phyloP scores from a whole-genome alignment of 129 eudicot species.

The Helichrysum umbraculigerum region DNA sequence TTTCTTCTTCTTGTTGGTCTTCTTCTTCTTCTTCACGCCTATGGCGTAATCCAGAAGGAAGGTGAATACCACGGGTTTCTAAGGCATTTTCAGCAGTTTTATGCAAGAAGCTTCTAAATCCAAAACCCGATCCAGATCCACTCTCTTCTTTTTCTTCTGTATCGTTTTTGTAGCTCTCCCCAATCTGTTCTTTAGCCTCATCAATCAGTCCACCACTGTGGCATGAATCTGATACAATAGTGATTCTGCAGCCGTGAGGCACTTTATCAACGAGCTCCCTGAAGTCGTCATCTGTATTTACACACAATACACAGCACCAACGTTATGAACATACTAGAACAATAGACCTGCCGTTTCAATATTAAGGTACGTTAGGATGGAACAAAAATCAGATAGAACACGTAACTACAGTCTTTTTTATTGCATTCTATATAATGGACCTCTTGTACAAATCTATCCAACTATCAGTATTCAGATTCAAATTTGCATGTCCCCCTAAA shows the following conservation, averaged over 20 bases:
- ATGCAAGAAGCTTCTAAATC: conserved; percentile 67
- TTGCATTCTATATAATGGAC: neutral
- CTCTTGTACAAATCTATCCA: neutral
- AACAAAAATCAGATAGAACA: neutral
- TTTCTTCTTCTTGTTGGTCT: conserved; percentile 24
- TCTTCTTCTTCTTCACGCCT: conserved; percentile 30
- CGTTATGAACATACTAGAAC: neutral
- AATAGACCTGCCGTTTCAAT: neutral
- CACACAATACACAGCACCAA: conserved; percentile 1
- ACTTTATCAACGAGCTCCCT: conserved; percentile 83
- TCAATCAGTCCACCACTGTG: conserved; percentile 97
- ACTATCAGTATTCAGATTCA: neutral
- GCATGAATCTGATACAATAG: conserved; percentile 95
- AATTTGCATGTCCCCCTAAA: neutral
- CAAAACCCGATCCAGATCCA: conserved; percentile 51
- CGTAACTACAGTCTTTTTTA: neutral
- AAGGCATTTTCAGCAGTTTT: conserved; percentile 58
- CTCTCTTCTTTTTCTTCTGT: conserved; percentile 21
- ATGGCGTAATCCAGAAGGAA: conserved; percentile 58
- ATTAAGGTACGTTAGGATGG: neutral
- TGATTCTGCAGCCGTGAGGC: conserved; percentile 79
- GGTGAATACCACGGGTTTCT: conserved; percentile 79
- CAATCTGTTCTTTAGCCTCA: conserved; percentile 83
- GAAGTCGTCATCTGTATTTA: conserved; percentile 76
- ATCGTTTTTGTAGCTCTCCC: conserved; percentile 46